Evolutionary conservation across 768 basidiomycete species (phyloP), one percentile per base, ranked within the genome.

Genomic region (Boletus rubescentipes): DNA sequence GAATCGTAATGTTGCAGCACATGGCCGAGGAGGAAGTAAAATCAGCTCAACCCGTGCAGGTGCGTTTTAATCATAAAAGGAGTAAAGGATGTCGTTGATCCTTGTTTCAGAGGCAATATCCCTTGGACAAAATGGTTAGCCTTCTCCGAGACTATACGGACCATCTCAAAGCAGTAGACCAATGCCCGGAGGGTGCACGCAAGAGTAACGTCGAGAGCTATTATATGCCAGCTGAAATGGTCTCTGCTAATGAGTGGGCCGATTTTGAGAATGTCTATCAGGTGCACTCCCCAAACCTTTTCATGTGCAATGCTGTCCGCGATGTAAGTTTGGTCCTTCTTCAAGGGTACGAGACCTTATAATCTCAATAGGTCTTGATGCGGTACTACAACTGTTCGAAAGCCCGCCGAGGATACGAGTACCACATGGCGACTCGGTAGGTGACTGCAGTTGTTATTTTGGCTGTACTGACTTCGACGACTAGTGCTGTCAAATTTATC

Each of bases 231-330:
- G 77, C 84, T 12, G 85, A 87, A 61, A 79, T 82, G 40, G 79
- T 87, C 32, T 83, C 85, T 11, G 75, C 84, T 26, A 75, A 82
- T 21, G 89, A 91, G 62, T 87, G 84, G 88, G 81, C 79, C 2
- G 82, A 85, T 55, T 98, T 96, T 71, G 87, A 90, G 65, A 90
- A 95, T 62, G 92, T 94, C 23, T 92, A 94, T 65, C 91, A 96
- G 64, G 79, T 93, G 15, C 93, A 97, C 70, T 88, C 83, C 56
- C 94, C 93, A 1, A 87, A 83, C 44, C 78, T 96, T 42, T 85
- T 84, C 61, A 76, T 93, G 74, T 87, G 86, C 61, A 85, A 84
- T 63, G 78, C 82, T 23, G 83, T 86, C 30, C 85, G 93, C 57
- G 88, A 95, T 69, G 91, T 94, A 61, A 63, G 87, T 73, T 29